phyloP scores from a whole-genome alignment of 148 eudicot genomes.

The Chenopodium quinoa region DNA sequence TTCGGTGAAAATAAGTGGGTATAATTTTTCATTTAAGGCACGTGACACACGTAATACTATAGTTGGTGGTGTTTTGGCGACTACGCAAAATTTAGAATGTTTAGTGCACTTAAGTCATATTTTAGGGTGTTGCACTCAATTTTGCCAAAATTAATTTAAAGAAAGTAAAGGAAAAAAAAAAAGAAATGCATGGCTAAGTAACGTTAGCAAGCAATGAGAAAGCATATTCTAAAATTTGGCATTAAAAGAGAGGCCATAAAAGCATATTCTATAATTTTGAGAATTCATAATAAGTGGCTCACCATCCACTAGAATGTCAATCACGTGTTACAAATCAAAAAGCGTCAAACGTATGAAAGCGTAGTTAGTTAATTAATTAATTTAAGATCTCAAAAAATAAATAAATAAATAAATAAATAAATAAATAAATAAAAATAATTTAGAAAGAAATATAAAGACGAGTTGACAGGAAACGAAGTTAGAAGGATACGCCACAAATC shows the following conservation, averaged over 20 bases:
- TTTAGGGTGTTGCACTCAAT: no score
- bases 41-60: no score
- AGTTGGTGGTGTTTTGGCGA: no score
- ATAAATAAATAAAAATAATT: neutral
- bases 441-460: neutral
- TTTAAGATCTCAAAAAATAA: neutral
- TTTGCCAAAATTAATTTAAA: no score
- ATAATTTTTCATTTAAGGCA: no score
- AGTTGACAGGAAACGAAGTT: neutral
- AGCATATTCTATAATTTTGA: neutral
- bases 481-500: slow-evolving; percentile 25
- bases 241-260: neutral
- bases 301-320: neutral
- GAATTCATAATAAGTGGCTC: neutral
- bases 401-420: neutral
- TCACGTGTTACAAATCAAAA: neutral
- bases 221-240: neutral
- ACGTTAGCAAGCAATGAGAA: neutral
- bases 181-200: neutral
- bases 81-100: no score
- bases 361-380: neutral
- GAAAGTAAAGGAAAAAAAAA: no score
- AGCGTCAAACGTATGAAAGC: neutral
- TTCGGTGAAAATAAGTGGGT: no score
- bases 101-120: no score